Base-by-base conservation (phyloP, 2,329 filamentous ascomycete species). In the Fusarium piperis region DNA sequence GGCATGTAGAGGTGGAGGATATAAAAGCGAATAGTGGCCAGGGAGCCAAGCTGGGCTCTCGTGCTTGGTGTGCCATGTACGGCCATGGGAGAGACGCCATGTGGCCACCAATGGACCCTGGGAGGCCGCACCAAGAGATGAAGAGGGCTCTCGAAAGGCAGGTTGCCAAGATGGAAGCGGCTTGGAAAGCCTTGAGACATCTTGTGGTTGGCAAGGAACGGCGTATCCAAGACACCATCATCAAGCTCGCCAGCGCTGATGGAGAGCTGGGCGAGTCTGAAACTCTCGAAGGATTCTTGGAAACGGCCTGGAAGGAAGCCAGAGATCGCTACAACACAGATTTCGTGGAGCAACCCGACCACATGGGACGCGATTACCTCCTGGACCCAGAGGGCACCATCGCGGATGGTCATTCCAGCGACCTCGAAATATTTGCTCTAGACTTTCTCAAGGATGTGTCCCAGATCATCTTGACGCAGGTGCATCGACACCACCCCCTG, bases 401-500 rank as follows among this genome's bases (percentile, higher is more conserved):
- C 16, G 18, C 61, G 2, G 28, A n/a, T 3, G 60, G 44, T 16
- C 67, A 68, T 44, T 71, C 69, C 7, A 60, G 52, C 20, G 72
- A 76, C 39, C 67, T 76, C 15, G 70, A 68, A 3, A 52, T 59
- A 26, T 76, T 76, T 44, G 59, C 61, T 13, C 38, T 73, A 26
- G 70, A 73, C 18, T 76, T 65, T 26, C 69, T 75, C n/a, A n/a
- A 18, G 16, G 58, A 68, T 26, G 4, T 41, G n/a, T 3, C 18
- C 1, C 13, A 26, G 33, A 30, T 9, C 12, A 3, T 28, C 9
- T 11, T 13, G 12, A 8, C 6, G 26, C 13, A 20, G n/a, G 12
- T 18, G 10, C 23, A 36, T 23, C 36, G 30, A 15, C n/a, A 64
- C 41, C 39, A 44, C 7, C 70, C 70, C 13, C n/a, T 76, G 13